These are phyloP conservation scores for Xerocomellus amylosporus DNA, from an alignment of 768 basidiomycete genomes.

Conservation along the genomic window DNA sequence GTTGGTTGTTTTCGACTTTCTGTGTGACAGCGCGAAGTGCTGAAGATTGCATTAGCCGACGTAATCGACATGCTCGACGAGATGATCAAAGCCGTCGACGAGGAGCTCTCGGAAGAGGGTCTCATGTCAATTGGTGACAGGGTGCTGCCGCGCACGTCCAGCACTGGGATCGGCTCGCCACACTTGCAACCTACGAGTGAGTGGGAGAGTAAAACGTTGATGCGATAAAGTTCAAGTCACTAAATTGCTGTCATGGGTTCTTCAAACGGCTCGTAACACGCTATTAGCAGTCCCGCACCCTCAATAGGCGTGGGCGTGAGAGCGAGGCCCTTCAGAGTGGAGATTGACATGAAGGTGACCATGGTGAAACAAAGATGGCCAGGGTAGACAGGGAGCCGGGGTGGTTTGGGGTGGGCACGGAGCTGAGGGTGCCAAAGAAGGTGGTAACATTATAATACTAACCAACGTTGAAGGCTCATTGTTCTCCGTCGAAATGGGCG, in stretches of 20 bases:
- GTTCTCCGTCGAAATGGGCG: background rate
- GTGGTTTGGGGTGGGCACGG: background rate
- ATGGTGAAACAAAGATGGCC: background rate
- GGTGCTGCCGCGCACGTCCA: slow-evolving; percentile 6
- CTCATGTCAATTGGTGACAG: slow-evolving; percentile 8
- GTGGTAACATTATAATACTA: too few species aligned
- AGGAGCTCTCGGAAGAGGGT: slow-evolving; percentile 7
- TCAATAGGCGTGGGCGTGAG: background rate
- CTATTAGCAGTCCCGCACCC: background rate
- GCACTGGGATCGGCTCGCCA: slow-evolving; percentile 10
- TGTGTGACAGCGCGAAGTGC: background rate
- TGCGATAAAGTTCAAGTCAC: background rate
- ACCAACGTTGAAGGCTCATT: background rate
- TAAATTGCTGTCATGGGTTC: background rate
- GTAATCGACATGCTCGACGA: background rate
- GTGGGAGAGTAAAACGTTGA: background rate
- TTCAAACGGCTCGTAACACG: background rate
- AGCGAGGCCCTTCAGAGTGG: too few species aligned
- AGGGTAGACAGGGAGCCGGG: background rate
- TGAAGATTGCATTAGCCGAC: background rate
- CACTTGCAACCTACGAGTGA: background rate
- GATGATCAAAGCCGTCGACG: slow-evolving; percentile 6
- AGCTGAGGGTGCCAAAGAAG: background rate
- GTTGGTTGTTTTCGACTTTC: background rate
- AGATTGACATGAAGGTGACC: background rate